Conservation (phyloP, 202 grass and related monocot species). For the Brachypodium distachyon region DNA sequence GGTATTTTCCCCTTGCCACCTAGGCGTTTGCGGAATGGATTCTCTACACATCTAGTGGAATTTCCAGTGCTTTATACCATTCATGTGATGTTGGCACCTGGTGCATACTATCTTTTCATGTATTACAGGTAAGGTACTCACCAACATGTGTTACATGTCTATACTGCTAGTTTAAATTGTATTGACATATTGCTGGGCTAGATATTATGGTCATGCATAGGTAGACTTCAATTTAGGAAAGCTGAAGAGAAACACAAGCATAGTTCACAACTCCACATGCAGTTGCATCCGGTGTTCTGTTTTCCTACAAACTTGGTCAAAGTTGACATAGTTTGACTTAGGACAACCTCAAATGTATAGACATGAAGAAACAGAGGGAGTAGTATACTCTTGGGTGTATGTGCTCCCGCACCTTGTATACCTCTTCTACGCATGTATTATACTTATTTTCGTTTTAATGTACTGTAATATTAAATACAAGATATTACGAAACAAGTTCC, state of each 20-base stretch:
- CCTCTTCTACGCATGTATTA: too few species aligned
- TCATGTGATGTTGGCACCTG: constrained; percentile 96
- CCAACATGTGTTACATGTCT: background rate
- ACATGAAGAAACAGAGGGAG: too few species aligned
- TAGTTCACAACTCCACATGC: background rate
- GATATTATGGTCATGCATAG: background rate
- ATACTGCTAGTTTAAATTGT: background rate
- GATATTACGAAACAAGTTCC: too few species aligned
- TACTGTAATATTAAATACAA: too few species aligned
- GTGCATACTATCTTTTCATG: constrained; percentile 91
- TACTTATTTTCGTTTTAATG: too few species aligned
- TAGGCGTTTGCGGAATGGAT: constrained; percentile 98
- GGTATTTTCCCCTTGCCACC: constrained; percentile 11
- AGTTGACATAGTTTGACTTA: too few species aligned
- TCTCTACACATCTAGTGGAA: constrained; percentile 90
- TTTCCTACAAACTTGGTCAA: too few species aligned
- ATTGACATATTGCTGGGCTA: background rate
- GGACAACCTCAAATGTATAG: too few species aligned
- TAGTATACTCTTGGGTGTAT: too few species aligned
- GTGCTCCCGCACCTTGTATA: too few species aligned
- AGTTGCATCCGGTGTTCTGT: background rate
- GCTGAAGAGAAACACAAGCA: background rate
- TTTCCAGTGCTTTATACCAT: constrained; percentile 94
- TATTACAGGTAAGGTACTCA: constrained; percentile 65
- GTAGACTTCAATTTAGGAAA: background rate